Base-by-base conservation (phyloP, 2,329 filamentous ascomycete genomes). In the Xylaria sp. region DNA sequence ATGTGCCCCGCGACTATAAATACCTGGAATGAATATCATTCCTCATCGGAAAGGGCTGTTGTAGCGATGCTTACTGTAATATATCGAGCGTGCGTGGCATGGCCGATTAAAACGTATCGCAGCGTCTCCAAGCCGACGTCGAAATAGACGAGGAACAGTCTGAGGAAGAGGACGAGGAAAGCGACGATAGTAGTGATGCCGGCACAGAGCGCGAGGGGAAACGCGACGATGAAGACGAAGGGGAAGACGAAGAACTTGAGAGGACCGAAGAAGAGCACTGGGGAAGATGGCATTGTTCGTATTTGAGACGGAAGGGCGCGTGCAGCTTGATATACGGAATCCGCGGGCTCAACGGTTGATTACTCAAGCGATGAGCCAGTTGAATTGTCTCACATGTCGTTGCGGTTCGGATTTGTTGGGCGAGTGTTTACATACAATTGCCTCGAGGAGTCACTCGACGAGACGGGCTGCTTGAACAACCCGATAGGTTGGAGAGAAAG, bases 181-280 rank as follows among this genome's bases (percentile, higher is more conserved):
- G 90, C 88, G 54, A 91, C 71, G 4, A 83, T 84, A 61, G 89
- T 88, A 36, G 90, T 92, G 69, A 91, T 79, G 69, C 84, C 85
- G 59, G 90, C 90, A 61, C 89, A 85, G 56, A 91, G 75, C 71
- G 87, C 83, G 60, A 92, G 82, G 9, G 90, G 89, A 13, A 91
- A 79, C 25, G 88, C 89, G 73, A 90, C 81, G 69, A 90, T 69
- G 73, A 87, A 83, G 70, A 91, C 80, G 73, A 90, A 83, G n/a
- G 89, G 88, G 58, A 90, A 81, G 59, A 89, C 79, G 55, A 91
- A 77, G 70, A 82, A 79, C 75, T 88, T 84, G 66, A 86, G 77
- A 27, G 86, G 85, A 57, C 84, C 87, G 73, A 87, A 78, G 58
- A 86, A 76, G 50, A 82, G 81, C 86, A 88, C 88, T 66, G 72